phyloP scores from a whole-genome alignment of 2,329 filamentous ascomycete genomes.

The Sporothrix protearum region DNA sequence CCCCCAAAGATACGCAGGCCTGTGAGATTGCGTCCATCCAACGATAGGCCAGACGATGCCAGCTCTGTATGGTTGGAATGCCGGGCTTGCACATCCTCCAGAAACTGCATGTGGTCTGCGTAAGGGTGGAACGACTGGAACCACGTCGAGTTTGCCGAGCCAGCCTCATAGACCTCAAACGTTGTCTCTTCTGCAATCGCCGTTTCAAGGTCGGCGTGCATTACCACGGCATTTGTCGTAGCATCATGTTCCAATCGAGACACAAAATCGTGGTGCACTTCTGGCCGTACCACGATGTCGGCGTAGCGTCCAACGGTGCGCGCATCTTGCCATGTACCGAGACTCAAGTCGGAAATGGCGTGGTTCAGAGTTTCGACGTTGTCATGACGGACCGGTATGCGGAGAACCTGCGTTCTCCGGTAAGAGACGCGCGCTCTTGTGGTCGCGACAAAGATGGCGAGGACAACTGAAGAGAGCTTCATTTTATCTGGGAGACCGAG shows the following conservation, averaged over 20 bases:
- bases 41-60: conserved; percentile 45
- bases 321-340: conserved; percentile 40
- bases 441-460: not conserved
- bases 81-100: conserved; percentile 44
- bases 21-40: conserved; percentile 52
- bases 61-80: conserved; percentile 49
- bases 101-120: conserved; percentile 49
- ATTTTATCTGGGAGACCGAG: not conserved
- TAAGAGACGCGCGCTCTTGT: conserved; percentile 32
- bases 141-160: conserved; percentile 41
- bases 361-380: conserved; percentile 34
- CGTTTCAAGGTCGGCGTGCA: conserved; percentile 42
- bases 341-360: conserved; percentile 34
- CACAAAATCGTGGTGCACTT: conserved; percentile 36
- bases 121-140: conserved; percentile 54
- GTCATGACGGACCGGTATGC: conserved; percentile 39
- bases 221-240: conserved; percentile 29
- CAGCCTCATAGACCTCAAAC: conserved; percentile 33
- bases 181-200: conserved; percentile 38
- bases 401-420: conserved; percentile 44
- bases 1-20: conserved; percentile 56
- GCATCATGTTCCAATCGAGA: conserved; percentile 32
- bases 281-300: conserved; percentile 43
- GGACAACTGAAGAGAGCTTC: not conserved
- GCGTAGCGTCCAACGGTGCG: conserved; percentile 37